phyloP scores from a whole-genome alignment of 208 protist species.

The Crithidia bombi region DNA sequence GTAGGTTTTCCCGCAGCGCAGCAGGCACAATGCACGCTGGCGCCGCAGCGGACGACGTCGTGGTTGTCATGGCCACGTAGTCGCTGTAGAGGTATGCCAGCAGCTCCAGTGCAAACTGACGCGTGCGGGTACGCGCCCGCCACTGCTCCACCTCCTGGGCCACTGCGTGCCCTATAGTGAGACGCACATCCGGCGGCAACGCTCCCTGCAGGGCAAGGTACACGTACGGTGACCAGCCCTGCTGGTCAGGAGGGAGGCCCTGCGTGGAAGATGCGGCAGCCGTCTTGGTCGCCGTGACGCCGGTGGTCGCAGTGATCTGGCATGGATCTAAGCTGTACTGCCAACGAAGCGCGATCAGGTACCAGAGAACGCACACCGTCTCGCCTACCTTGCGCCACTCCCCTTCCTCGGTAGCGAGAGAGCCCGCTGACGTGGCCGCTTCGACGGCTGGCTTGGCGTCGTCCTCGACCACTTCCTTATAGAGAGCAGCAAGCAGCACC shows the following conservation, averaged over 20 bases:
- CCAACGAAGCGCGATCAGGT: conserved; percentile 47
- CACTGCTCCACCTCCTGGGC: conserved; percentile 50
- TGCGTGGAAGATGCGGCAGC: not conserved
- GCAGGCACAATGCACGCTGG: conserved; percentile 35
- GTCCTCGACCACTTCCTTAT: not conserved
- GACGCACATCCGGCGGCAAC: conserved; percentile 42
- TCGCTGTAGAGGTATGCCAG: conserved; percentile 61
- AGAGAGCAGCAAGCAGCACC: conserved; percentile 9
- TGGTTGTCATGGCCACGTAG: conserved; percentile 19
- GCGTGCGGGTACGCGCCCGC: conserved; percentile 42
- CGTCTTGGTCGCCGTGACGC: not conserved
- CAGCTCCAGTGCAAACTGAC: conserved; percentile 57
- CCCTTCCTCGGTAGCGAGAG: not conserved
- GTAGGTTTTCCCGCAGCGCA: conserved; percentile 41
- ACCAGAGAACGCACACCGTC: conserved; percentile 51
- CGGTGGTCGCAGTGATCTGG: not conserved
- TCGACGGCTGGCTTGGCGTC: not conserved
- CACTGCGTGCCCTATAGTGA: conserved; percentile 36
- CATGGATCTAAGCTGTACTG: conserved; percentile 25
- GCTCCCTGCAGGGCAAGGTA: conserved; percentile 55
- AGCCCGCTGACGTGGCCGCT: not conserved
- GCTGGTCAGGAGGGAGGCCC: conserved; percentile 17
- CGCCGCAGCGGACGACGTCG: not conserved
- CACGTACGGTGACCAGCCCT: conserved; percentile 52
- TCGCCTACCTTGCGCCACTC: conserved; percentile 23